Base-by-base conservation (phyloP, 1,139 yeast genomes). In the Saccharomycopsis hybrid region DNA sequence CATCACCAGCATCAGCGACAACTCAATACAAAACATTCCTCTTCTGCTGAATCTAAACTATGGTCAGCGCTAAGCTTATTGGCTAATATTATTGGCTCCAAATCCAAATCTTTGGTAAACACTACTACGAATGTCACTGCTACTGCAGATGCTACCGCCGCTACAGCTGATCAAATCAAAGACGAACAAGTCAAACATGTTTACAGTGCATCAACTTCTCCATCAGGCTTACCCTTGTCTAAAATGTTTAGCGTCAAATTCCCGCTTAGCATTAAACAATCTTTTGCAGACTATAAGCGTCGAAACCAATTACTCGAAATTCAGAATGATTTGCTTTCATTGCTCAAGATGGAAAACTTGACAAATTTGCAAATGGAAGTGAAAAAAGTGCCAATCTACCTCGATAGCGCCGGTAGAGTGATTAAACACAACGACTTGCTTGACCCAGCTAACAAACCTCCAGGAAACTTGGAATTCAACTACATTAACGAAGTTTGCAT, bases 401-500 rank as follows among this genome's bases (percentile, higher is more conserved):
- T 70, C 0, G 51, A 52, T 7, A 58, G 60, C 2, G 52, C 54
- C 4, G 58, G 60, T 3, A 35, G 33, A 4, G 49, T 51, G 5
- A 42, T 41, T 11, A 68, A 65, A 49, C 3, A 50, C 68, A 11
- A 65, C 66, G 39, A 32, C 25, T 27, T 8, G 30, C 31, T 13
- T 32, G 4, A 8, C n/a, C 11, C 29, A 28, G 7, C 2, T 9
- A 9, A 24, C 7, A 13, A 4, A 11, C n/a, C n/a, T n/a, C n/a
- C 33, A 31, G 33, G 9, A 40, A n/a, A 18, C 9, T 5, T 39
- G 18, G 44, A 48, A 24, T 29, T 11, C n/a, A 42, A 43, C 47
- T 74, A 67, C 54, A 81, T 84, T 44, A 83, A 83, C 59, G 92
- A 83, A 62, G 78, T 80, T 60, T 76, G 73, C 48, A 77, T 82